Evolutionary conservation across 2,329 filamentous ascomycete species (phyloP).

Genomic region (Sporothrix schenckii): DNA sequence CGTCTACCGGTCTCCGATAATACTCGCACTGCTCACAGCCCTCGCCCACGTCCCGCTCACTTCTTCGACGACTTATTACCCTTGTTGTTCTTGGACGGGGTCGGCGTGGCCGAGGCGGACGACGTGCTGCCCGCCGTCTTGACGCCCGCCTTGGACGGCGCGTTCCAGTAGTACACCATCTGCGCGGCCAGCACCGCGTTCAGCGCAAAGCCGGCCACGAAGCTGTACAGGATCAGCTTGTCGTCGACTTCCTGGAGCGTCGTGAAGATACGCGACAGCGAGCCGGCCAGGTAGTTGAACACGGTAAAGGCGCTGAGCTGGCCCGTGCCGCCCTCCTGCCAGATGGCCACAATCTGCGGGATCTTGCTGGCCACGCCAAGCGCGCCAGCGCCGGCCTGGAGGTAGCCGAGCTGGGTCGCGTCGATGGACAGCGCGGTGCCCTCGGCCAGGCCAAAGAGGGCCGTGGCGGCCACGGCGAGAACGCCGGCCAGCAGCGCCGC

Average conservation of each 20-base stretch:
- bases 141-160: constrained; percentile 39
- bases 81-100: constrained; percentile 29
- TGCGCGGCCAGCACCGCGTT: constrained; percentile 85
- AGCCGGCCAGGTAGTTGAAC: constrained; percentile 96
- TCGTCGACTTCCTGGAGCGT: constrained; percentile 97
- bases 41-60: not conserved
- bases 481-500: constrained; percentile 79
- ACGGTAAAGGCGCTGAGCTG: constrained; percentile 97
- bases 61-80: constrained; percentile 31
- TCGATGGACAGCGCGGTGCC: constrained; percentile 60
- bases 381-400: constrained; percentile 83
- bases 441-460: constrained; percentile 59
- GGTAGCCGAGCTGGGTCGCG: constrained; percentile 69
- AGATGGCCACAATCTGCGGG: constrained; percentile 89
- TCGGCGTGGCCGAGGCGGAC: constrained; percentile 1
- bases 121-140: constrained; percentile 7
- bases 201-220: constrained; percentile 86
- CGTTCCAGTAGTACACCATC: constrained; percentile 97
- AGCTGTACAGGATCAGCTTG: constrained; percentile 92
- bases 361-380: constrained; percentile 88
- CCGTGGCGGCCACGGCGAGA: constrained; percentile 68
- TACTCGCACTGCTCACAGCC: not conserved
- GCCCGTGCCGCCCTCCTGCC: constrained; percentile 81
- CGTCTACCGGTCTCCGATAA: not conserved
- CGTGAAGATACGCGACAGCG: constrained; percentile 93